Evolutionary conservation across 2,329 filamentous ascomycete genomes (phyloP), one percentile per base, ranked within the genome.

Genomic region (Ploettnerulaceae sp.): DNA sequence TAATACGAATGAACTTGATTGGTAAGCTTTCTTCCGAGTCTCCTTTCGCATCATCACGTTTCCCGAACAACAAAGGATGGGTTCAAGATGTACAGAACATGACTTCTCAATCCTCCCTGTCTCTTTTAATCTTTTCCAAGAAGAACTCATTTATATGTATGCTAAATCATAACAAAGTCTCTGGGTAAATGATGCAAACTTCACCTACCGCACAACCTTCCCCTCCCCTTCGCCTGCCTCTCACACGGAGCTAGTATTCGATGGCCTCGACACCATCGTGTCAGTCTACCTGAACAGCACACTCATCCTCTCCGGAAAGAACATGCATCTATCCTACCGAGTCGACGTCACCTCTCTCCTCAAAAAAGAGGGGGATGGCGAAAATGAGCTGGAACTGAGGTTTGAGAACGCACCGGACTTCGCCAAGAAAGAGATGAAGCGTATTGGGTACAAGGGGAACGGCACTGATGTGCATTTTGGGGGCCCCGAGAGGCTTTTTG

Each of bases 131-230:
- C n/a, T n/a, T n/a, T n/a, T n/a, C n/a, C n/a, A n/a, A n/a, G n/a
- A n/a, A n/a, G n/a, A n/a, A n/a, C n/a, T n/a, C n/a, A n/a, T n/a
- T n/a, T n/a, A n/a, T n/a, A n/a, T n/a, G n/a, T n/a, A n/a, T n/a
- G n/a, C n/a, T n/a, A n/a, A n/a, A n/a, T n/a, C n/a, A n/a, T n/a
- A n/a, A n/a, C n/a, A n/a, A n/a, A n/a, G n/a, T 3, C 71, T 75
- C 57, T 84, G 80, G 77, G 72, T 84, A 24, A 77, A 74, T n/a
- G 75, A 82, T 44, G 75, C 76, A 55, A 67, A 69, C 45, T 84
- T 80, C 80, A 67, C 69, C 1, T 84, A 84, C 60, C 69, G 68
- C 6, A 71, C 68, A 2, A 37, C 31, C 5, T 41, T 52, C 34
- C 20, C 12, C 21, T 17, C 8, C 12, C n/a, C 11, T 32, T 17